Percentiles rank a stretch among this genome's conserved stretches.
phyloP scores from a whole-genome alignment of 441 rosid genomes.

The Bruguiera hainesii region DNA sequence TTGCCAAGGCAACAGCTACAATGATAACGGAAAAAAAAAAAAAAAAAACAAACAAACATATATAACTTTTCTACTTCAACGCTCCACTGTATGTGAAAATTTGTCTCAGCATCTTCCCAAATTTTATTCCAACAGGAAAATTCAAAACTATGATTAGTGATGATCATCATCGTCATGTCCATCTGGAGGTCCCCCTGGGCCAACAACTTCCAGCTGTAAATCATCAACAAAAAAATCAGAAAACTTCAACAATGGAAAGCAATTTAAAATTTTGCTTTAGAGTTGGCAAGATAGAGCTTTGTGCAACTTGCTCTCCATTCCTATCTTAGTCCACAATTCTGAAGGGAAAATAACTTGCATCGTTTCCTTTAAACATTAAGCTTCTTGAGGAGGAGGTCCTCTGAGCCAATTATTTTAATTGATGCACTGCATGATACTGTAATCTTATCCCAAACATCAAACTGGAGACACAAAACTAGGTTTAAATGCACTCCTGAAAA shows the following conservation, averaged over 20 bases:
- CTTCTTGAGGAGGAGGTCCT: too few species aligned
- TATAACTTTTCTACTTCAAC: constrained; percentile 27
- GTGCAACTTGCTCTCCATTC: too few species aligned
- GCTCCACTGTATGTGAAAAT: constrained; percentile 35
- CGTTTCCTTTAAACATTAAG: too few species aligned
- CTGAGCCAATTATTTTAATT: too few species aligned
- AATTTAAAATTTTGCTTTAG: neutral
- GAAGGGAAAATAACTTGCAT: too few species aligned
- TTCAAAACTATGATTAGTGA: constrained; percentile 36
- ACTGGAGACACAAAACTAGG: too few species aligned
- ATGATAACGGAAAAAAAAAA: constrained; percentile 26
- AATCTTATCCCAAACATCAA: too few species aligned
- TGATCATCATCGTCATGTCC: constrained; percentile 65
- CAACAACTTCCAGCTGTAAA: constrained; percentile 88
- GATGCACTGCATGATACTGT: too few species aligned
- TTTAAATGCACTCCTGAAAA: too few species aligned
- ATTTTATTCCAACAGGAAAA: constrained; percentile 39
- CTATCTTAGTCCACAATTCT: too few species aligned
- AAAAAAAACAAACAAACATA: constrained; percentile 21
- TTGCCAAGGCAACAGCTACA: constrained; percentile 36
- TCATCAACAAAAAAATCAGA: constrained; percentile 8
- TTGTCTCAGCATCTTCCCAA: constrained; percentile 33
- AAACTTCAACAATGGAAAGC: constrained; percentile 3
- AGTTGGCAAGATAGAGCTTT: neutral
- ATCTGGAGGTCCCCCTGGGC: constrained; percentile 94